Evolutionary conservation across 495 filamentous ascomycete species (phyloP), one percentile per base, ranked within the genome.

Genomic region (Xylaria longipes): DNA sequence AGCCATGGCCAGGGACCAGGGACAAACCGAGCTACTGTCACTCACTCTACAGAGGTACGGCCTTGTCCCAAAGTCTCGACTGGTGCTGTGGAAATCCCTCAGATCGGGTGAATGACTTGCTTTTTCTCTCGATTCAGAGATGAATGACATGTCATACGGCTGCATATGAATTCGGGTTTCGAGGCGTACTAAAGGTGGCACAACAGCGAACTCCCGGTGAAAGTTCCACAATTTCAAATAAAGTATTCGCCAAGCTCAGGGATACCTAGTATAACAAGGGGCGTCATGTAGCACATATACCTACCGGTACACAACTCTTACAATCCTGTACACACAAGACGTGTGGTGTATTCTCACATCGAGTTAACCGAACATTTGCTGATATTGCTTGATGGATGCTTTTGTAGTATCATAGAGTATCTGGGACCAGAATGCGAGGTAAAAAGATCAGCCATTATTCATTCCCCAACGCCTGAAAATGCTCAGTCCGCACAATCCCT

Each of bases 401-500:
- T 76, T 75, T 63, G 69, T 79, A 75, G 73, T 77, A 79, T 77
- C 75, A 66, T 75, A 68, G 72, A 76, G 67, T 73, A 75, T 76
- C 72, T 74, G 48, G 11, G 71, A 60, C 68, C 69, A 50, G 73
- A 72, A 71, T 60, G 71, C 72, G 68, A 73, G 73, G 69, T 69
- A 65, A 66, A 31, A 37, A 69, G 46, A 65, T 71, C 74, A 67
- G 62, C 71, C 72, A 64, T 62, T 57, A 77, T 72, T 72, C 48
- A 46, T 50, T 57, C 71, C 74, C 74, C 69, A 72, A 71, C 76
- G 73, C 75, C 77, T 71, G 69, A 73, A 76, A 77, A 79, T 79
- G 77, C 77, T 63, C 58, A 70, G 73, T 64, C 68, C 70, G 71
- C 72, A 68, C 73, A 69, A 57, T 60, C 65, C 37, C 31, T 45